Conservation (phyloP, 805 yeast genomes). For the Candida hungchunana region DNA sequence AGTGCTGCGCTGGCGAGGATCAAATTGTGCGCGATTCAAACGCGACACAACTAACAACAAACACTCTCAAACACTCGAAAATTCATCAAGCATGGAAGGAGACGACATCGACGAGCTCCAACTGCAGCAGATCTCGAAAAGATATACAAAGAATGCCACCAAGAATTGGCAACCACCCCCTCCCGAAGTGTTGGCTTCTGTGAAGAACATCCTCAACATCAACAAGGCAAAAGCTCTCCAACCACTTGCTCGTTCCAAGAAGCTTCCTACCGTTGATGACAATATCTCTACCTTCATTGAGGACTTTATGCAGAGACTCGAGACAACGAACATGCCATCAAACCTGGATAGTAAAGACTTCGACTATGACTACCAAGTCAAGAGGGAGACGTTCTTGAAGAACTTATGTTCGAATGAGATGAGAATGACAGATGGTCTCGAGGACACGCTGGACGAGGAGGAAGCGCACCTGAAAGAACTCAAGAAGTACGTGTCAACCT, state of each 20-base stretch:
- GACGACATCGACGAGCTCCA: constrained; percentile 16
- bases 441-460: constrained; percentile 11
- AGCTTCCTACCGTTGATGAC: constrained; percentile 3
- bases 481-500: constrained; percentile 11
- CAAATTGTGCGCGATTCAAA: no score
- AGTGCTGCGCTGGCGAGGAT: no score
- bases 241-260: constrained; percentile 7
- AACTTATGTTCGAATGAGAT: constrained; percentile 19
- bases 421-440: constrained; percentile 14
- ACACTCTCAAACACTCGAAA: background rate
- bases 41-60: background rate
- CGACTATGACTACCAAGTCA: constrained; percentile 20
- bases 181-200: constrained; percentile 6
- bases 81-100: background rate
- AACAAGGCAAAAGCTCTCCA: constrained; percentile 17
- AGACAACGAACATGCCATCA: constrained; percentile 16
- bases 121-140: constrained; percentile 18
- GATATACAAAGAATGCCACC: constrained; percentile 10
- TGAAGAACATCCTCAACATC: constrained; percentile 15
- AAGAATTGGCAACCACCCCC: constrained; percentile 19
- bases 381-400: constrained; percentile 15
- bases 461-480: constrained; percentile 10
- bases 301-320: constrained; percentile 9
- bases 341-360: constrained; percentile 13
- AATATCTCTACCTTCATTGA: constrained; percentile 11